Evolutionary conservation across 176 grass and related monocot genomes (phyloP), one percentile per base, ranked within the genome.

Genomic region (Canna indica): DNA sequence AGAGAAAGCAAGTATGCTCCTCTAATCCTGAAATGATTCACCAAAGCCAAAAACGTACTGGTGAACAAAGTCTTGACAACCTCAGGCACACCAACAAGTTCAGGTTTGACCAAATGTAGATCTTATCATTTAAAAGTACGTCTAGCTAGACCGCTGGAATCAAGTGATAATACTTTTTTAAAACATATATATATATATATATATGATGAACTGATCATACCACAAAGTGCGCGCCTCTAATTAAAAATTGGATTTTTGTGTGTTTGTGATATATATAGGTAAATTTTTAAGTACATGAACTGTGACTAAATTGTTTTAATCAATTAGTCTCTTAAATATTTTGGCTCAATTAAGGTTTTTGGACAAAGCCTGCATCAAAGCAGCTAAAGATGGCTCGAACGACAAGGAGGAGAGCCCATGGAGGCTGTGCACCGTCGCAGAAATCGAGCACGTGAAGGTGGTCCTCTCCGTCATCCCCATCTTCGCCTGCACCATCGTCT

Each of bases 401-500:
- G 1, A 10, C 31, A 36, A 32, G 8, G 80, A 77, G 69, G 84
- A 95, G 80, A 82, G 86, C 58, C 73, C 70, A 3, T 95, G 90
- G 90, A 60, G 76, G 18, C 70, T 85, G 24, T 95, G 90, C 81
- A 76, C 83, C 18, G 69, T 83, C 38, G 69, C 81, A 20, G 83
- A 95, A 70, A 84, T 87, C 10, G 86, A 90, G 83, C 90, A 95
- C 63, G 90, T 87, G 79, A 95, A 95, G 76, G 66, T 86, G 52
- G 81, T 95, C 9, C 79, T 95, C 31, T 95, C 81, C 29, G 84
- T 95, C 53, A 72, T 90, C 7, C 90, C 90, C 10, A 95, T 95
- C 69, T 95, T 95, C 32, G 83, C 86, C 17, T 90, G 90, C 79
- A 95, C 86, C 59, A 95, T 95, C 68, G 36, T 95, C 70, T 95